Conservation (phyloP, 495 filamentous ascomycete species). For the Penicillium malachiteum region DNA sequence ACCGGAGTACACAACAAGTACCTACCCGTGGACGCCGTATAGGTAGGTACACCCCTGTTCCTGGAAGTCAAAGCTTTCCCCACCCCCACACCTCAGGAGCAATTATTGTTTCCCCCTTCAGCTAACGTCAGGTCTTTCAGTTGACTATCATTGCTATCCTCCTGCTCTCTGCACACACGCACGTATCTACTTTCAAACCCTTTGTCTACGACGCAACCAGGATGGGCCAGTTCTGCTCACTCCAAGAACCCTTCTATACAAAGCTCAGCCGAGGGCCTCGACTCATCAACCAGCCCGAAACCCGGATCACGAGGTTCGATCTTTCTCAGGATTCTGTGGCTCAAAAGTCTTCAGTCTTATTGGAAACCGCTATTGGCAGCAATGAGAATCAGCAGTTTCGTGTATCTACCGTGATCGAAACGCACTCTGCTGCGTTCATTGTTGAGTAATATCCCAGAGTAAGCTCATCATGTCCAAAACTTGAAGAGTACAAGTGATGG, state of each 20-base stretch:
- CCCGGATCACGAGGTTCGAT: background rate
- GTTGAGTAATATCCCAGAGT: background rate
- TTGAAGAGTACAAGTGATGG: background rate
- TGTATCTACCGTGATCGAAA: background rate
- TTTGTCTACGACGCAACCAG: background rate
- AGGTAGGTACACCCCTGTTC: too few species aligned
- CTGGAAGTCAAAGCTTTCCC: too few species aligned
- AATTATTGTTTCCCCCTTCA: background rate
- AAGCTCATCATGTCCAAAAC: background rate
- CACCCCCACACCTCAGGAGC: too few species aligned
- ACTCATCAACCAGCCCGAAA: background rate
- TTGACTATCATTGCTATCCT: background rate
- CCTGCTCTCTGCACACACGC: background rate
- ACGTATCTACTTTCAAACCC: background rate
- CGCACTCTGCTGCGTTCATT: background rate
- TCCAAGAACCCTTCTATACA: background rate
- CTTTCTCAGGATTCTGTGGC: background rate
- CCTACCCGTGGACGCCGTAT: too few species aligned
- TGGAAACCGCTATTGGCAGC: conserved; percentile 12
- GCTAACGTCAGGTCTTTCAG: background rate
- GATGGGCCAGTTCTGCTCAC: background rate
- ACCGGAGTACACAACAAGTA: too few species aligned
- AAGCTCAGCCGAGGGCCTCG: background rate
- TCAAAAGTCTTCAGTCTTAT: background rate
- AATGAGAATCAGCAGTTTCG: background rate